These are phyloP conservation scores for Anthracocystis walkeri DNA, from an alignment of 1,284 basidiomycete species.

Conservation along the genomic window DNA sequence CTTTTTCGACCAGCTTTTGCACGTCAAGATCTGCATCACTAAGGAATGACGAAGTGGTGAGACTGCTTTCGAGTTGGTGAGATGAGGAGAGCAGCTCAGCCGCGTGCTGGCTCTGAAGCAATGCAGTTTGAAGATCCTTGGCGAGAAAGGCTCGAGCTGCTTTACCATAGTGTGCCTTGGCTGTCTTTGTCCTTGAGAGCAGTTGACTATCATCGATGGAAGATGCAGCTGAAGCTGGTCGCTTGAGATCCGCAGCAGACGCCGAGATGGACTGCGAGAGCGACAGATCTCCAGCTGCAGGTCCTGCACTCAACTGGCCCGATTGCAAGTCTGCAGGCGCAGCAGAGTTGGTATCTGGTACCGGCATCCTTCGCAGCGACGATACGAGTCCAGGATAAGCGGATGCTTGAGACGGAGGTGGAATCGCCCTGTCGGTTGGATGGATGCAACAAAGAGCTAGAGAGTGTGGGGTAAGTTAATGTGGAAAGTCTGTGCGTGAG, in stretches of 20 bases:
- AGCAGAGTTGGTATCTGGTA: slow-evolving; percentile 21
- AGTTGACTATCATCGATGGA: slow-evolving; percentile 31
- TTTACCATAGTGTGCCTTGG: slow-evolving; percentile 37
- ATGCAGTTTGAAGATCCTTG: slow-evolving; percentile 44
- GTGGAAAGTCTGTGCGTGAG: slow-evolving; percentile 19
- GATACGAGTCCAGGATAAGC: background rate
- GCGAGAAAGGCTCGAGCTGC: slow-evolving; percentile 56
- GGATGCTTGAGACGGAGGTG: too few species aligned
- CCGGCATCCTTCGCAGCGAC: slow-evolving; percentile 16
- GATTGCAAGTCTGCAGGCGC: slow-evolving; percentile 6
- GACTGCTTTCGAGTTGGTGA: slow-evolving; percentile 34
- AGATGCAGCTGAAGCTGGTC: slow-evolving; percentile 37
- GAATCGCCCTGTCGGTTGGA: background rate
- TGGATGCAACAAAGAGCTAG: slow-evolving; percentile 1
- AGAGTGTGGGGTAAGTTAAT: background rate
- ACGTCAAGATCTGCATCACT: slow-evolving; percentile 27
- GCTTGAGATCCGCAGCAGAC: slow-evolving; percentile 41
- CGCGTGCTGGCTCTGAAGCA: slow-evolving; percentile 48
- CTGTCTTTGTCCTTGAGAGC: slow-evolving; percentile 38
- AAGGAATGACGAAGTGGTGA: slow-evolving; percentile 33
- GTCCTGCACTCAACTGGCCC: slow-evolving; percentile 6
- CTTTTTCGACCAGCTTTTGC: slow-evolving; percentile 34
- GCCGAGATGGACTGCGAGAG: slow-evolving; percentile 49
- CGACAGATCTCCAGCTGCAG: slow-evolving; percentile 17
- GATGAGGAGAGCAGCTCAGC: slow-evolving; percentile 28